Conservation (phyloP, 2,329 filamentous ascomycete species). For the Plectosphaerella cucumerina region DNA sequence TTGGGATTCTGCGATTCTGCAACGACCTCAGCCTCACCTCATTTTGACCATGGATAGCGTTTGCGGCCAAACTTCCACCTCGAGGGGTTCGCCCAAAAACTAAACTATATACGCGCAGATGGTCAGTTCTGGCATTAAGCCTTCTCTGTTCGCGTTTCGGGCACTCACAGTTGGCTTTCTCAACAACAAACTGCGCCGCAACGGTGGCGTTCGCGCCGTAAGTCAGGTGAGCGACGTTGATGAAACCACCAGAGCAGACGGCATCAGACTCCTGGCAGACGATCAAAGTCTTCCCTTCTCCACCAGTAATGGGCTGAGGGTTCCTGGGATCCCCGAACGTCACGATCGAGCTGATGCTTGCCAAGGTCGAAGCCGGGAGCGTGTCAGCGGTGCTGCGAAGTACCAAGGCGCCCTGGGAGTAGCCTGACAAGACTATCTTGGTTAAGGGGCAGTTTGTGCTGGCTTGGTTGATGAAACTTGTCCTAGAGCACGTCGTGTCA, state of each 20-base stretch:
- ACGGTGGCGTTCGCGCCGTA: constrained; percentile 18
- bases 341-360: constrained; percentile 19
- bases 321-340: constrained; percentile 23
- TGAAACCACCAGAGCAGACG: constrained; percentile 20
- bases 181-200: constrained; percentile 17
- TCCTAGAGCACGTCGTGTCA: constrained; percentile 24
- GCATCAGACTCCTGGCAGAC: constrained; percentile 19
- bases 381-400: constrained; percentile 18
- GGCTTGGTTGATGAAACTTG: constrained; percentile 23
- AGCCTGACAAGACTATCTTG: constrained; percentile 18
- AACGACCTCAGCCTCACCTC: no score
- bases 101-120: no score
- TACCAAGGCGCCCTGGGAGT: constrained; percentile 22
- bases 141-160: no score
- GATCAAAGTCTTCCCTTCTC: constrained; percentile 13
- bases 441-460: constrained; percentile 18
- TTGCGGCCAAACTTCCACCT: no score
- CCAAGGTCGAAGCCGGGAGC: constrained; percentile 16
- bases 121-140: no score
- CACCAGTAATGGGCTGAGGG: constrained; percentile 13
- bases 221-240: constrained; percentile 22
- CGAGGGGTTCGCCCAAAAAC: no score
- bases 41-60: no score
- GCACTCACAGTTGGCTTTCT: no score
- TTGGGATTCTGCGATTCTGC: no score